Percentiles rank a stretch among this genome's conserved stretches.
phyloP scores from a whole-genome alignment of 75 land plant species.

The Sequoiadendron giganteum region DNA sequence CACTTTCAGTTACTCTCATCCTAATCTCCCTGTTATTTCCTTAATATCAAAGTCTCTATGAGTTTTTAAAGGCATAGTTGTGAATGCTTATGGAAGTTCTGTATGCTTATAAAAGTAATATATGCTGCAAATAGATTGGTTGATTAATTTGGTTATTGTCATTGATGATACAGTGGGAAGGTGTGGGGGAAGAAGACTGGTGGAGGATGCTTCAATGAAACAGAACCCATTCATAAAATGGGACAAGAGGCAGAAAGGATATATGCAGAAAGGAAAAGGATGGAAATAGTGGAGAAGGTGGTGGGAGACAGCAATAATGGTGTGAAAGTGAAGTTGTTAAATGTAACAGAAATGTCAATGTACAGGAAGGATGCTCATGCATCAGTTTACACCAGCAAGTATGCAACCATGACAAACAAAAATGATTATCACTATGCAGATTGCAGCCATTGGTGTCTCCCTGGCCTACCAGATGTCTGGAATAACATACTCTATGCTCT shows the following conservation, averaged over 20 bases:
- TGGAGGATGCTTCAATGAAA: slow-evolving; percentile 60
- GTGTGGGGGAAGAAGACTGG: slow-evolving; percentile 50
- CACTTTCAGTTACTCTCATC: slow-evolving; percentile 6
- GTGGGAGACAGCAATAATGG: slow-evolving; percentile 19
- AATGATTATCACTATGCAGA: slow-evolving; percentile 9
- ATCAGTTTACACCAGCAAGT: slow-evolving; percentile 32
- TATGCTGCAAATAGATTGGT: neutral
- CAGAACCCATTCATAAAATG: slow-evolving; percentile 37
- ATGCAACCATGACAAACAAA: neutral
- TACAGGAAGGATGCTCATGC: slow-evolving; percentile 58
- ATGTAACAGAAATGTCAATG: slow-evolving; percentile 56
- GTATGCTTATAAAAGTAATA: too few relatives aligned
- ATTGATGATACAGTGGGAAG: slow-evolving; percentile 40
- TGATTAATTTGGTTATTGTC: neutral
- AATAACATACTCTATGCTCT: slow-evolving; percentile 24
- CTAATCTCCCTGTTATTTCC: neutral
- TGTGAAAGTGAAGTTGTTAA: slow-evolving; percentile 32
- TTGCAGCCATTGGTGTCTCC: slow-evolving; percentile 41
- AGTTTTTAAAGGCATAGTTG: neutral
- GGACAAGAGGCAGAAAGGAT: slow-evolving; percentile 35
- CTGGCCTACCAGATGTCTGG: slow-evolving; percentile 32
- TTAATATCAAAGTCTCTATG: neutral
- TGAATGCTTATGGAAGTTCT: slow-evolving; percentile 21
- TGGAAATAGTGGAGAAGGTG: slow-evolving; percentile 26
- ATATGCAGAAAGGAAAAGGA: slow-evolving; percentile 19